phyloP scores from a whole-genome alignment of 208 protist species.

The Naegleria fowleri region DNA sequence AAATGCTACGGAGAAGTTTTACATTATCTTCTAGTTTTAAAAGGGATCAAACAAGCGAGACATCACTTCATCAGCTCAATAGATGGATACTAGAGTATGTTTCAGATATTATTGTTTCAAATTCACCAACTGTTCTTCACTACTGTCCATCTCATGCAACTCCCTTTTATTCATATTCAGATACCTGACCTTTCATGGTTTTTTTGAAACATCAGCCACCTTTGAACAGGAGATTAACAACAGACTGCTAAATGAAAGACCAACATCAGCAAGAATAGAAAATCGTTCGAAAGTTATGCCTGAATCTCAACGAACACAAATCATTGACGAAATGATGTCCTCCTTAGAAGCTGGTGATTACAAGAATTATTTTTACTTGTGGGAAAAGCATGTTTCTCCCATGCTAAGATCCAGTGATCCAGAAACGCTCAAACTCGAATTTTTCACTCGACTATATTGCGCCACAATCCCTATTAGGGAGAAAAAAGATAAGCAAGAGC shows the following conservation, averaged over 20 bases:
- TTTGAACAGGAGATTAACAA: constrained; percentile 11
- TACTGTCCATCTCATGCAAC: too few species aligned
- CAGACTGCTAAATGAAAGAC: not conserved
- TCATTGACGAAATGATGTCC: not conserved
- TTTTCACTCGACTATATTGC: not conserved
- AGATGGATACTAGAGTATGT: not conserved
- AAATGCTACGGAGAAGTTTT: not conserved
- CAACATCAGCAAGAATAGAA: not conserved
- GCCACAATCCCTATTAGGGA: not conserved
- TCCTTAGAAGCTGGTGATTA: not conserved
- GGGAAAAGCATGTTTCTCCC: not conserved
- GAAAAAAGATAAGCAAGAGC: not conserved
- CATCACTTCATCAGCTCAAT: not conserved
- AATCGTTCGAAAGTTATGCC: not conserved
- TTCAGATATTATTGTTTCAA: not conserved
- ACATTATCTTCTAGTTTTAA: not conserved
- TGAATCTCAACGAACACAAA: not conserved
- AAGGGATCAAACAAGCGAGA: not conserved
- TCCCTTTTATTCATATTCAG: too few species aligned
- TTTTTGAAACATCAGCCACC: not conserved
- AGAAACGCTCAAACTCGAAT: not conserved
- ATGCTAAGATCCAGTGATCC: not conserved
- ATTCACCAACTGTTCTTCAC: not conserved
- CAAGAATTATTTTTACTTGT: not conserved
- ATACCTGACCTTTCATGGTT: not conserved